Base-by-base conservation (phyloP, 768 basidiomycete genomes). In the Lactarius indigo region DNA sequence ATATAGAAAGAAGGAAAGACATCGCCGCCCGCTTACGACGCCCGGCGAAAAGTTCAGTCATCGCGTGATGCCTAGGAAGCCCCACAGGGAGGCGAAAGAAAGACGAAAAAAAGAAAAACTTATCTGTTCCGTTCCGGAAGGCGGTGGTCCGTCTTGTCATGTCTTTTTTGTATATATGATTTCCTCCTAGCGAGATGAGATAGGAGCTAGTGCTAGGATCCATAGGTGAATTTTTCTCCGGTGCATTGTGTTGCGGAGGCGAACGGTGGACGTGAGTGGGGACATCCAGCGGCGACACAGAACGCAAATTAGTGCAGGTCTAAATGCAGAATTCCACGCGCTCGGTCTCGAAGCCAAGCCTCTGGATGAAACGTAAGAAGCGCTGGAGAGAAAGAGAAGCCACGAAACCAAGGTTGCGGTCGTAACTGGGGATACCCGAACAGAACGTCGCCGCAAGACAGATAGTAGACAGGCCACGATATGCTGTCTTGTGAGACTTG, bases 341-440 rank as follows among this genome's bases (percentile, higher is more conserved):
- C 42, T 31, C 52, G 18, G 41, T 59, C 50, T 59, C 58, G 66
- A 41, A 64, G 66, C 66, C 66, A 68, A 64, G 58, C 28, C 31
- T 68, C 66, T 31, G 66, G 66, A 39, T 68, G 58, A 64, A 59
- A 68, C 41, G 57, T 37, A 59, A 39, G 30, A 63, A 52, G 55
- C 61, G 57, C 61, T 23, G 35, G 57, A 44, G 31, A 10, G 42
- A n/a, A 15, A 30, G 35, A 44, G 20, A 52, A 39, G 30, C 20
- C 52, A 26, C 13, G 3, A 39, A 23, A 5, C 23, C 9, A 50
- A 47, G 31, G 31, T n/a, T 17, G 39, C 54, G 5, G 30, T n/a
- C 41, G 30, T 37, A 41, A 55, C n/a, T 33, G 52, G 66, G 28
- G 39, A 63, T 30, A 35, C 41, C 66, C 57, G 66, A 59, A 31